Percentiles rank a stretch among this genome's conserved stretches.
These are phyloP conservation scores for Margaritispora aquatica DNA, from an alignment of 495 filamentous ascomycete species.

Conservation along the genomic window DNA sequence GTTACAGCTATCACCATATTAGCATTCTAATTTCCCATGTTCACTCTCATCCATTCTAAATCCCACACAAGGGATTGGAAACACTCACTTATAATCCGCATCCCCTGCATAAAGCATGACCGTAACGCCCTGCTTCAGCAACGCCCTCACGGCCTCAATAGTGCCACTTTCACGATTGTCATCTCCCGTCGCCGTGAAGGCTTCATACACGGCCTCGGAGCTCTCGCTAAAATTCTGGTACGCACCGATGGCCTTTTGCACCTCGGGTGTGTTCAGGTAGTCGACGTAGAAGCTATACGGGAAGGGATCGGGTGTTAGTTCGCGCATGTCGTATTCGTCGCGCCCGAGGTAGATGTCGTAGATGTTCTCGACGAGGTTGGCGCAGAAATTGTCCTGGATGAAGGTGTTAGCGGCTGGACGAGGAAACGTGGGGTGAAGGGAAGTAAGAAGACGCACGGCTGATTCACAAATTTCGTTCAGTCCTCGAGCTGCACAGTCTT, in stretches of 20 bases:
- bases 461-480: constrained; percentile 40
- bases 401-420: constrained; percentile 23
- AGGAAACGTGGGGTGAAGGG: too few relatives aligned
- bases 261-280: constrained; percentile 51
- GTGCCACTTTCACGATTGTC: constrained; percentile 47
- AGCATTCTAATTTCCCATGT: too few relatives aligned
- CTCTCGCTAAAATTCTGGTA: constrained; percentile 48
- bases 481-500: constrained; percentile 39
- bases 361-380: constrained; percentile 42
- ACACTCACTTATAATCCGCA: constrained; percentile 46
- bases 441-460: constrained; percentile 23
- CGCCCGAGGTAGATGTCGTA: constrained; percentile 45
- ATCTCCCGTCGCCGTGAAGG: constrained; percentile 50
- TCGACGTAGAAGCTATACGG: constrained; percentile 49
- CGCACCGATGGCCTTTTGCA: constrained; percentile 54
- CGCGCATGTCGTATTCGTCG: constrained; percentile 57
- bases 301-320: constrained; percentile 52
- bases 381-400: constrained; percentile 42
- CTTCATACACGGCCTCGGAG: constrained; percentile 38
- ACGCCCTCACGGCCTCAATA: constrained; percentile 39
- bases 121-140: constrained; percentile 46
- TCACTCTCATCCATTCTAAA: too few relatives aligned
- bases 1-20: constrained; percentile 21
- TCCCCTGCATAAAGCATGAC: constrained; percentile 54
- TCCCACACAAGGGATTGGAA: constrained; percentile 27